phyloP scores from a whole-genome alignment of 331 rosid species.

The Malus hybrid region DNA sequence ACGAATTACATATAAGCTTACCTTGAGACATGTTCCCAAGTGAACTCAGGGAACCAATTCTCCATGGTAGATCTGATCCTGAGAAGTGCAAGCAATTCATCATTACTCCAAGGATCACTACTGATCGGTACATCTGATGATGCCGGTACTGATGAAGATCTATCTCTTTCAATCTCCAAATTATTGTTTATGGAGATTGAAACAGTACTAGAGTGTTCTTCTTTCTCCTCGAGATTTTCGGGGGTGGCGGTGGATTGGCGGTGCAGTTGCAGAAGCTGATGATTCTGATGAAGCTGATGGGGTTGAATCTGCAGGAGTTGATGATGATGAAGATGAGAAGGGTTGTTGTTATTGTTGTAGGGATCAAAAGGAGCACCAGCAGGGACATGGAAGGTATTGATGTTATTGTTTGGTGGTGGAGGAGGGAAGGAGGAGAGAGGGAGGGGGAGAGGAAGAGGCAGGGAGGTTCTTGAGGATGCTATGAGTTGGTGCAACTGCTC shows the following conservation, averaged over 20 bases:
- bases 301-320: slow-evolving; percentile 26
- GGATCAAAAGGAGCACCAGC: slow-evolving; percentile 26
- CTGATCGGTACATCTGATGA: not conserved
- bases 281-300: not conserved
- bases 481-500: slow-evolving; percentile 88
- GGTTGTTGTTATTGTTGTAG: not conserved
- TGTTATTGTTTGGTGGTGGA: not conserved
- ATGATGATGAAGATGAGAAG: slow-evolving; percentile 18
- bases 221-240: slow-evolving; percentile 20
- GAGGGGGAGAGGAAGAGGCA: slow-evolving; percentile 44
- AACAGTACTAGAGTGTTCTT: not conserved
- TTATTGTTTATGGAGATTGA: slow-evolving; percentile 6
- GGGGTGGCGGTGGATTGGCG: slow-evolving; percentile 17
- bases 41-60: slow-evolving; percentile 75
- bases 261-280: slow-evolving; percentile 16
- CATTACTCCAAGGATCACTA: slow-evolving; percentile 57
- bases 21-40: slow-evolving; percentile 95
- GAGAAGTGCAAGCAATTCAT: slow-evolving; percentile 65
- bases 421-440: slow-evolving; percentile 8
- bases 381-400: not conserved
- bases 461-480: slow-evolving; percentile 48
- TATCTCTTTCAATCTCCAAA: slow-evolving; percentile 22
- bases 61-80: slow-evolving; percentile 88
- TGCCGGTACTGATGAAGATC: slow-evolving; percentile 16
- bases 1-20: slow-evolving; percentile 1